Evolutionary conservation across 768 basidiomycete species (phyloP).

Genomic region (Galerina sulciceps): DNA sequence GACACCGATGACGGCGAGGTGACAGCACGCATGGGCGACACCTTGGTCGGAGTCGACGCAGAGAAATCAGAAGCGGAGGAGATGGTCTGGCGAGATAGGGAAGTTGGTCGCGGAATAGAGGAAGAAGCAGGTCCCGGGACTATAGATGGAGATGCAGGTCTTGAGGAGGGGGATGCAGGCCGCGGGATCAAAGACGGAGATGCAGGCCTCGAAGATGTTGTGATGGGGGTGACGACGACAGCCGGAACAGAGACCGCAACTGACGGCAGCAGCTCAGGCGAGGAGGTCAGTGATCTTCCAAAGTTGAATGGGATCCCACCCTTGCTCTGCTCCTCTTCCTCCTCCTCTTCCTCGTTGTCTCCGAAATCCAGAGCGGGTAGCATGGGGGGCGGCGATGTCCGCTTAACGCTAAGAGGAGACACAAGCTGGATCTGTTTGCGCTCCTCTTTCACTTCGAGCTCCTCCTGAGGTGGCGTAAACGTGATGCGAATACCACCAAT

Average conservation of each 20-base stretch:
- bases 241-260: slow-evolving; percentile 15
- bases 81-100: slow-evolving; percentile 25
- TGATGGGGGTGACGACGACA: slow-evolving; percentile 8
- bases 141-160: slow-evolving; percentile 23
- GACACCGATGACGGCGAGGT: slow-evolving; percentile 30
- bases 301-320: slow-evolving; percentile 39
- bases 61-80: slow-evolving; percentile 50
- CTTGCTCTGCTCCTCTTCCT: slow-evolving; percentile 19
- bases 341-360: slow-evolving; percentile 32
- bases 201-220: too few species aligned
- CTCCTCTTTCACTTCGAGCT: slow-evolving; percentile 31
- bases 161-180: slow-evolving; percentile 8
- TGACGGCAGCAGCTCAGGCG: slow-evolving; percentile 19
- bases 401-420: slow-evolving; percentile 25
- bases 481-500: slow-evolving; percentile 76
- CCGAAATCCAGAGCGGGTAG: slow-evolving; percentile 41
- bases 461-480: slow-evolving; percentile 65
- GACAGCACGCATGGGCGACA: background rate
- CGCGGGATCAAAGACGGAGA: background rate
- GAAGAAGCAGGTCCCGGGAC: slow-evolving; percentile 33
- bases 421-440: slow-evolving; percentile 28
- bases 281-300: slow-evolving; percentile 23
- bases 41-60: slow-evolving; percentile 37
- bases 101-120: slow-evolving; percentile 25
- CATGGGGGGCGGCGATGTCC: slow-evolving; percentile 33